phyloP scores from a whole-genome alignment of 345 rosid genomes.

The Combretum micranthum region DNA sequence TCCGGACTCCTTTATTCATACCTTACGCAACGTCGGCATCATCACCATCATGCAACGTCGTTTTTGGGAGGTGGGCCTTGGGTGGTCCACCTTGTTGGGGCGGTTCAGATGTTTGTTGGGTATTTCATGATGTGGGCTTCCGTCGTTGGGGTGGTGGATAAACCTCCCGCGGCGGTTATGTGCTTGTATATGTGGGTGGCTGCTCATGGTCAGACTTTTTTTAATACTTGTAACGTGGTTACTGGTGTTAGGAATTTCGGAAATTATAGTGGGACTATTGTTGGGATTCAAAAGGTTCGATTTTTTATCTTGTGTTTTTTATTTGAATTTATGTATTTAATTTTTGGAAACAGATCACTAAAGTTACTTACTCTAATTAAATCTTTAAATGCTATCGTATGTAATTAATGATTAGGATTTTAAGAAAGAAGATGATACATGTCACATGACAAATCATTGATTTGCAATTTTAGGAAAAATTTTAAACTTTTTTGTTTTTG shows the following conservation, averaged over 20 bases:
- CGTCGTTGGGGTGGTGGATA: slow-evolving; percentile 51
- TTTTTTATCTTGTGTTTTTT: background rate
- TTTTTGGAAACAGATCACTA: no score
- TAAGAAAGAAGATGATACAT: no score
- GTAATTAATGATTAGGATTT: no score
- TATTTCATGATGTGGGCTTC: slow-evolving; percentile 85
- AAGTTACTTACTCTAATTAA: no score
- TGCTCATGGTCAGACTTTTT: slow-evolving; percentile 69
- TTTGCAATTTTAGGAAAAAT: no score
- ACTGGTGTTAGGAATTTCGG: slow-evolving; percentile 67
- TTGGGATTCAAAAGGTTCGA: slow-evolving; percentile 79
- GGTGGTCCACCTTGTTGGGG: slow-evolving; percentile 62
- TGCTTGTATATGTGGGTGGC: slow-evolving; percentile 66
- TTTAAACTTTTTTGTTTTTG: no score
- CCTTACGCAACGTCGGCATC: slow-evolving; percentile 26
- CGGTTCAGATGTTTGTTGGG: slow-evolving; percentile 62
- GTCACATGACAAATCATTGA: no score
- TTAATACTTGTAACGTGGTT: slow-evolving; percentile 69
- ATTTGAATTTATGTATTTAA: background rate
- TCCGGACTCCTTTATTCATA: slow-evolving; percentile 70
- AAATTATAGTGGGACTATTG: slow-evolving; percentile 71
- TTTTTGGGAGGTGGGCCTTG: slow-evolving; percentile 52
- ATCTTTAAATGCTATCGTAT: no score
- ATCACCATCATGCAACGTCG: slow-evolving; percentile 4
- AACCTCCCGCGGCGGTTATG: slow-evolving; percentile 64